A percentile compares a stretch with the other conserved stretches of the same genome.
These are phyloP conservation scores for Candida mattraensis DNA, from an alignment of 805 yeast species.

Conservation along the genomic window DNA sequence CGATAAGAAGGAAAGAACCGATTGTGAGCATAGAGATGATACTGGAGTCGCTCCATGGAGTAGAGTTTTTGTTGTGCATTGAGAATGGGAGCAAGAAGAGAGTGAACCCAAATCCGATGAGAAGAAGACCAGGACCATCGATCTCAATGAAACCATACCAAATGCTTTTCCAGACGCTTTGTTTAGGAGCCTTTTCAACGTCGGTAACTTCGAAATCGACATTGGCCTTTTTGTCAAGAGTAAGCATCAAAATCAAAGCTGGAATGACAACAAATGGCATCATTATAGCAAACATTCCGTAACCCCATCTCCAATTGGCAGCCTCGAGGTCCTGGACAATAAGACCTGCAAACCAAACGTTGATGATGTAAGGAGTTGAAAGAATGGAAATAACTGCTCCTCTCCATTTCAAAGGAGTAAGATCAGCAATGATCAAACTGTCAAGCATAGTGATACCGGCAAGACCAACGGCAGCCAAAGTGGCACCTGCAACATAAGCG, in stretches of 20 bases:
- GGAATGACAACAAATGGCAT: slow-evolving; percentile 41
- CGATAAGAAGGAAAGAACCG: slow-evolving; percentile 37
- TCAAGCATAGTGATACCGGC: slow-evolving; percentile 26
- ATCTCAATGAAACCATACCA: slow-evolving; percentile 33
- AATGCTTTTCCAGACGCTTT: too few species aligned
- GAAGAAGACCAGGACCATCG: slow-evolving; percentile 39
- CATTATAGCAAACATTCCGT: slow-evolving; percentile 48
- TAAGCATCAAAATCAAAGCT: slow-evolving; percentile 33
- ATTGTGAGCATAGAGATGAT: slow-evolving; percentile 43
- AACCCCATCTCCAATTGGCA: slow-evolving; percentile 51
- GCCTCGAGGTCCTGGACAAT: slow-evolving; percentile 35
- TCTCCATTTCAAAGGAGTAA: slow-evolving; percentile 32
- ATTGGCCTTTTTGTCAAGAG: slow-evolving; percentile 34
- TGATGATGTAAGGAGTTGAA: slow-evolving; percentile 41
- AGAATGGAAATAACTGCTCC: slow-evolving; percentile 24
- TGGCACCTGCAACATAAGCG: slow-evolving; percentile 30
- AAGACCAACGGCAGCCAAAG: slow-evolving; percentile 23
- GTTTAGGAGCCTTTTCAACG: too few species aligned
- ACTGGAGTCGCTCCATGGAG: slow-evolving; percentile 39
- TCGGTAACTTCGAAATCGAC: too few species aligned
- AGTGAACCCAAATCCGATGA: slow-evolving; percentile 40
- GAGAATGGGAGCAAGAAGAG: slow-evolving; percentile 41
- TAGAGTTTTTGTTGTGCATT: slow-evolving; percentile 31
- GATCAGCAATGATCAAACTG: slow-evolving; percentile 27
- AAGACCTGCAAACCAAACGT: slow-evolving; percentile 44